Evolutionary conservation across 257 asterid genomes (phyloP).

Genomic region (Scutellaria barbata): DNA sequence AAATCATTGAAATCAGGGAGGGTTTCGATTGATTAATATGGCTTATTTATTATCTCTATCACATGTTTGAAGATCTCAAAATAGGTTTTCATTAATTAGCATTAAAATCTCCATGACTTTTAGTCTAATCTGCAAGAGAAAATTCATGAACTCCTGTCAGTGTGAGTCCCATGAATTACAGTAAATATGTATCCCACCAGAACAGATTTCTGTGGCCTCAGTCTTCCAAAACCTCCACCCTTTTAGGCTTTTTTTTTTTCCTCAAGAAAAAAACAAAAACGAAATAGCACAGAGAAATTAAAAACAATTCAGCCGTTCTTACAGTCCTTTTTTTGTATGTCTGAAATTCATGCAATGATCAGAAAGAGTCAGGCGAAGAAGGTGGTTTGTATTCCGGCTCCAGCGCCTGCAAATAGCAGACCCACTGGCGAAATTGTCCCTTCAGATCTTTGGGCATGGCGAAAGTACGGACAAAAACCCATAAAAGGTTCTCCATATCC

Average conservation of each 20-base stretch:
- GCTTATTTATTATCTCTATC: background rate
- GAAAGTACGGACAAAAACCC: constrained; percentile 97
- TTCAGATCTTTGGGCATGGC: constrained; percentile 98
- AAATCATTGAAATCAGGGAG: constrained; percentile 14
- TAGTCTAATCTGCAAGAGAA: background rate
- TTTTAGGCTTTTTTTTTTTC: constrained; percentile 43
- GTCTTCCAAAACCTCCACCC: constrained; percentile 31
- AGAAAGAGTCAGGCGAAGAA: constrained; percentile 93
- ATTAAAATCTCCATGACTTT: background rate
- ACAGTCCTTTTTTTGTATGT: background rate
- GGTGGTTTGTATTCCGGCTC: constrained; percentile 93
- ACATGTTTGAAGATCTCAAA: constrained; percentile 40
- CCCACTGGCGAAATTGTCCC: constrained; percentile 92
- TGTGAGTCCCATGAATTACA: constrained; percentile 26
- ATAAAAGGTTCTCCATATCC: constrained; percentile 98
- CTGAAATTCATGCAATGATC: constrained; percentile 20
- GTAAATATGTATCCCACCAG: constrained; percentile 36
- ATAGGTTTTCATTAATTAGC: background rate
- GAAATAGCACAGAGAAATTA: too few species aligned
- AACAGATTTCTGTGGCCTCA: constrained; percentile 29
- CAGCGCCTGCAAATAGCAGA: constrained; percentile 84
- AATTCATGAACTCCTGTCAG: constrained; percentile 5
- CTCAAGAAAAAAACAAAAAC: background rate
- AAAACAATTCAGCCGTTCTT: too few species aligned
- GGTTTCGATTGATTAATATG: background rate